A percentile compares a stretch with the other conserved stretches of the same genome.
These are phyloP conservation scores for Tetratostichococcus sp. DNA, from an alignment of 139 green algal species.

Conservation along the genomic window DNA sequence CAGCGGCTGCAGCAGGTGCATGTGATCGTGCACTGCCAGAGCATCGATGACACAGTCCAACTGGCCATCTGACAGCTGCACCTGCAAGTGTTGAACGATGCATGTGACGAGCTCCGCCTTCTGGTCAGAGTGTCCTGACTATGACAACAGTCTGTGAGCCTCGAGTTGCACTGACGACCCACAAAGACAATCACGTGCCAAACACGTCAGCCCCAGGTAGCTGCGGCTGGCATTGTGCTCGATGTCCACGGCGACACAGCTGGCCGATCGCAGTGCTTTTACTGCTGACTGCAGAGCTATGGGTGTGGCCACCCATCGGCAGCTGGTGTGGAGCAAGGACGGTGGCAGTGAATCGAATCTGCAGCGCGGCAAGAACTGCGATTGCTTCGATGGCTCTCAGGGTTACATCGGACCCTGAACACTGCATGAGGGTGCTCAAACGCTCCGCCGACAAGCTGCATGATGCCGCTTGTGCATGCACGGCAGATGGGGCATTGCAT, in stretches of 20 bases:
- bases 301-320: conserved; percentile 25
- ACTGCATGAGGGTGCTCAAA: too few relatives aligned
- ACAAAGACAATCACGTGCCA: conserved; percentile 12
- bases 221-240: conserved; percentile 53
- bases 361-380: background rate
- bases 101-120: too few relatives aligned
- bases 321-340: background rate
- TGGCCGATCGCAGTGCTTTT: conserved; percentile 14
- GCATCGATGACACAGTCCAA: conserved; percentile 66
- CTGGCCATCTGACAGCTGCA: conserved; percentile 62
- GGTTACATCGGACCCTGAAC: background rate
- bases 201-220: conserved; percentile 68
- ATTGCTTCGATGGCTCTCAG: background rate
- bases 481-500: too few relatives aligned
- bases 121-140: too few relatives aligned
- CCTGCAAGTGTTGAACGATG: too few relatives aligned
- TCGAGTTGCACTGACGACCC: too few relatives aligned
- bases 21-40: conserved; percentile 57
- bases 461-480: too few relatives aligned
- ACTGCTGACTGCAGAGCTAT: conserved; percentile 23
- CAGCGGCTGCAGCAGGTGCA: conserved; percentile 44
- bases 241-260: conserved; percentile 56
- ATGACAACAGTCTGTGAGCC: too few relatives aligned
- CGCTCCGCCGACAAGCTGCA: too few relatives aligned
- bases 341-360: background rate